These are phyloP conservation scores for Camellia oleifera DNA, from an alignment of 179 eudicot genomes.

Conservation along the genomic window DNA sequence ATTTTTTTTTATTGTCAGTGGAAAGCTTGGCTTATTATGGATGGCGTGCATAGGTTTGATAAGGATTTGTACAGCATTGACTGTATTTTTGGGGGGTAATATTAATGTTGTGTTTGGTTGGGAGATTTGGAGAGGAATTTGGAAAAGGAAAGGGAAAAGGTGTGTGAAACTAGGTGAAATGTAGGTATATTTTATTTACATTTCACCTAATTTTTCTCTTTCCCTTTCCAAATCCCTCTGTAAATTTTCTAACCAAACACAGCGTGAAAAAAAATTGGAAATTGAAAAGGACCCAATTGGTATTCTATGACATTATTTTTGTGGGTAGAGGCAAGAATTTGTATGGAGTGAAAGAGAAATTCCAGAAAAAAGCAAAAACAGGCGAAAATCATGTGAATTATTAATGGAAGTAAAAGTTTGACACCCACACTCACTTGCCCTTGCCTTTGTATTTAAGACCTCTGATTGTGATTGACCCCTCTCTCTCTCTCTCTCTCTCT, in stretches of 20 bases:
- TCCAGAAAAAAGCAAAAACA: not conserved
- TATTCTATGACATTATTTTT: slow-evolving; percentile 5
- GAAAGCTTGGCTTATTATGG: not conserved
- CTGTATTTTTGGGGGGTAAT: not conserved
- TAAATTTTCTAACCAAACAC: too few relatives aligned
- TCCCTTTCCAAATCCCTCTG: too few relatives aligned
- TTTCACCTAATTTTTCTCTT: too few relatives aligned
- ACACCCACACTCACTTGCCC: slow-evolving; percentile 11
- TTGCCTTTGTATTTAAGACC: slow-evolving; percentile 15
- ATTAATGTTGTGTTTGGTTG: too few relatives aligned
- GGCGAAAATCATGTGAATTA: slow-evolving; percentile 11
- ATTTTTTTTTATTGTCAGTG: not conserved
- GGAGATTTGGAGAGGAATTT: too few relatives aligned
- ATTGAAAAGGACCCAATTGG: not conserved
- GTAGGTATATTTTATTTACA: too few relatives aligned
- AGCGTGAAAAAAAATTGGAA: not conserved
- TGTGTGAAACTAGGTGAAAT: too few relatives aligned
- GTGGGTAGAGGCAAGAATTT: not conserved
- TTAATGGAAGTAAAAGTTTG: not conserved
- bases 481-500: not conserved
- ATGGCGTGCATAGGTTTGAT: not conserved
- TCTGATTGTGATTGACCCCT: not conserved
- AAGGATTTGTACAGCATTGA: not conserved
- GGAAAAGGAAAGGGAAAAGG: too few relatives aligned
- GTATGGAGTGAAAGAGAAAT: too few relatives aligned